Evolutionary conservation across 495 filamentous ascomycete species (phyloP).

Genomic region (Hyaloscypha variabilis): DNA sequence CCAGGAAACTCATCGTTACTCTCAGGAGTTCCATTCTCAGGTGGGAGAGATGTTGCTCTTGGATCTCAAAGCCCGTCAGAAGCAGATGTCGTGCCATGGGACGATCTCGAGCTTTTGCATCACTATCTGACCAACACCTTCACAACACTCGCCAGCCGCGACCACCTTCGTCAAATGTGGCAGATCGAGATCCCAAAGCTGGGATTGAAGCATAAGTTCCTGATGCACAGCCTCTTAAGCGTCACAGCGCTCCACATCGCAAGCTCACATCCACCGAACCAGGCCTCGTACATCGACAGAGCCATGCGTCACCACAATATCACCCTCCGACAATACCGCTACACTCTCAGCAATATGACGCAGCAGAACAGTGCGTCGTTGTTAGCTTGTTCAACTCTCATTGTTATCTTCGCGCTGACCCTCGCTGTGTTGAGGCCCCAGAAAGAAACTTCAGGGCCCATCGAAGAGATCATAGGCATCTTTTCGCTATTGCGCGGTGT

Average conservation of each 20-base stretch:
- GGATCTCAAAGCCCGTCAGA: neutral
- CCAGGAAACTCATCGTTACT: no score
- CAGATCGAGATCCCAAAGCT: slow-evolving; percentile 5
- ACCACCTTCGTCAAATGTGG: slow-evolving; percentile 16
- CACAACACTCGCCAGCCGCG: slow-evolving; percentile 10
- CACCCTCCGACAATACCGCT: slow-evolving; percentile 6
- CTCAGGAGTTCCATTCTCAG: neutral
- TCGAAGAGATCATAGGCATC: slow-evolving; percentile 11
- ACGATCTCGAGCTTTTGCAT: slow-evolving; percentile 23
- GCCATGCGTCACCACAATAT: slow-evolving; percentile 14
- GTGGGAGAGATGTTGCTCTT: neutral
- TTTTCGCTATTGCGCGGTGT: slow-evolving; percentile 12
- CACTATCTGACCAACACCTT: slow-evolving; percentile 19
- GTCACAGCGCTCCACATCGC: slow-evolving; percentile 10
- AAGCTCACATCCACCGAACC: neutral
- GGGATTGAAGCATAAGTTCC: slow-evolving; percentile 3
- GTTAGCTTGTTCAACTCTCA: slow-evolving; percentile 9
- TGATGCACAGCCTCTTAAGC: slow-evolving; percentile 15
- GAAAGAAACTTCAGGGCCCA: neutral
- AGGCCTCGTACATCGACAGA: neutral
- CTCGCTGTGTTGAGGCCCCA: neutral
- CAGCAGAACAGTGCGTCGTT: slow-evolving; percentile 1
- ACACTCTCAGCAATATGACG: slow-evolving; percentile 7
- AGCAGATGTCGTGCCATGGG: neutral
- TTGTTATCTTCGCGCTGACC: slow-evolving; percentile 3